phyloP scores from a whole-genome alignment of 352 stramenopile genomes.

The Phytophthora multivora region DNA sequence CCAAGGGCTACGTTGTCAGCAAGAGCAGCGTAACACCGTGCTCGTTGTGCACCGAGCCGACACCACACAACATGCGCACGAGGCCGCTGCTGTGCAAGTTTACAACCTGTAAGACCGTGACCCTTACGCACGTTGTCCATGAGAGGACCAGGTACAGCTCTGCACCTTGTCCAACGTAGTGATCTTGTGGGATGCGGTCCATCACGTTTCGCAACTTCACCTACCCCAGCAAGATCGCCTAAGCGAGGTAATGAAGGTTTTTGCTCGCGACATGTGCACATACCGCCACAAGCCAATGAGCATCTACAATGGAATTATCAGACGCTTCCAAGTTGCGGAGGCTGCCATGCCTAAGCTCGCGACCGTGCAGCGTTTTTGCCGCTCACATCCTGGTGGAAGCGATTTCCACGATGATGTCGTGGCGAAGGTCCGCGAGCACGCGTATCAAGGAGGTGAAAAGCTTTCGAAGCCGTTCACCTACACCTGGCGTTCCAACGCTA shows the following conservation, averaged over 20 bases:
- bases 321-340: not conserved
- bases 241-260: not conserved
- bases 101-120: not conserved
- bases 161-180: slow-evolving; percentile 10
- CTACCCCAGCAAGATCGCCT: not conserved
- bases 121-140: slow-evolving; percentile 1
- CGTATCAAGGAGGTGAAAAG: not conserved
- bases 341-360: not conserved
- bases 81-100: not conserved
- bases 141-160: slow-evolving; percentile 3
- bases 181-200: not conserved
- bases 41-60: slow-evolving; percentile 4
- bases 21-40: slow-evolving; percentile 7
- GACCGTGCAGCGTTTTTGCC: not conserved
- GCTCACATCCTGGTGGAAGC: not conserved
- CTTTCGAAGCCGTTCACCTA: not conserved
- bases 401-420: not conserved
- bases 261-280: not conserved
- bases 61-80: too few species aligned
- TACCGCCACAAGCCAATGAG: not conserved
- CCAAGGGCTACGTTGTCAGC: not conserved
- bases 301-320: not conserved
- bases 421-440: not conserved
- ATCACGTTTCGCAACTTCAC: not conserved
- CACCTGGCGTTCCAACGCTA: not conserved